Evolutionary conservation across 2,329 filamentous ascomycete genomes (phyloP).

Genomic region (Colletotrichum shisoi): DNA sequence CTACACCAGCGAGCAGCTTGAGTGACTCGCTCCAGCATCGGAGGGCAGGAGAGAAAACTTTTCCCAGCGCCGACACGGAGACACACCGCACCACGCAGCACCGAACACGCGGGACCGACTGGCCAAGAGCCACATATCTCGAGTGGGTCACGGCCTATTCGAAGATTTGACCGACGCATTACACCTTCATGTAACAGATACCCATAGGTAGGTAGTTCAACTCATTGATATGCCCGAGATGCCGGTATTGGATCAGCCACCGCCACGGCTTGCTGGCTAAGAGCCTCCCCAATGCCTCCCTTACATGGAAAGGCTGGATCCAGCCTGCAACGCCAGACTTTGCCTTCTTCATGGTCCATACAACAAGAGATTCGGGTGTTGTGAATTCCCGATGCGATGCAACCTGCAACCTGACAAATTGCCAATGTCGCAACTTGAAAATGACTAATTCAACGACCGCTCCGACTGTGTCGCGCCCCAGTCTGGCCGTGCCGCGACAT

Average conservation of each 20-base stretch:
- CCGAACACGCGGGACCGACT: not conserved
- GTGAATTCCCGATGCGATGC: not conserved
- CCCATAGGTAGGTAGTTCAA: not conserved
- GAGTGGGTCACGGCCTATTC: slow-evolving; percentile 7
- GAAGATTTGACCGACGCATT: slow-evolving; percentile 26
- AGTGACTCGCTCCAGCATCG: slow-evolving; percentile 3
- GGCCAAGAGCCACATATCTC: slow-evolving; percentile 13
- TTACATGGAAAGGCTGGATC: not conserved
- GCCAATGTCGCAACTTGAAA: too few relatives aligned
- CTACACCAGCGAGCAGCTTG: not conserved
- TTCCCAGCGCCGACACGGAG: slow-evolving; percentile 11
- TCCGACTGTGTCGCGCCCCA: not conserved
- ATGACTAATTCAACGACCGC: not conserved
- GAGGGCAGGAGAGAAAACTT: slow-evolving; percentile 10
- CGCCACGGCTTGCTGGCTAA: not conserved
- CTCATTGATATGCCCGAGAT: not conserved
- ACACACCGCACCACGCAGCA: not conserved
- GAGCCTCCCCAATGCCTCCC: not conserved
- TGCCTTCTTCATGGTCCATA: not conserved
- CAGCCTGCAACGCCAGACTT: not conserved
- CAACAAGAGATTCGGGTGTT: not conserved
- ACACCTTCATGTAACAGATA: slow-evolving; percentile 2
- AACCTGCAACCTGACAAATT: not conserved
- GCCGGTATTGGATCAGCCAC: slow-evolving; percentile 13
- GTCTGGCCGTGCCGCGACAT: not conserved